Evolutionary conservation across 2,329 filamentous ascomycete genomes (phyloP), one percentile per base, ranked within the genome.

Genomic region (Fusarium coffeatum): DNA sequence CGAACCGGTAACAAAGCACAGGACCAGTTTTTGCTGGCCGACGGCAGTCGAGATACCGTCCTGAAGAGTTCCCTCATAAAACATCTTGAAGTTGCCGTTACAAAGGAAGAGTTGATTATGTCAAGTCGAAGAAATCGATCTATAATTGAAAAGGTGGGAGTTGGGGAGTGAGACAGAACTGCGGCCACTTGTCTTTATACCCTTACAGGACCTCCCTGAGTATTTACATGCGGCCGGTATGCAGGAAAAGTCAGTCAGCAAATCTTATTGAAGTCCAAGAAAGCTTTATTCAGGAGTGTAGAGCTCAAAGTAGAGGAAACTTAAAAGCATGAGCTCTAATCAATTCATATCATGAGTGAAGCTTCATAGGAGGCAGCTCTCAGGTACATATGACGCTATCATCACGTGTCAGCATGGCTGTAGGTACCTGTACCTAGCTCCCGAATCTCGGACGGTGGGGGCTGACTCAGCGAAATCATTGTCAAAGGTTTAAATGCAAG

Each of bases 1-100:
- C 83, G 71, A 79, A 93, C 93, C 91, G 76, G 89, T 88, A 32
- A 97, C 90, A 79, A 98, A 97, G 81, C 93, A 97, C 30, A 92
- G 87, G 1, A 98, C 92, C 20, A 92, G 85, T 80, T 95, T 97
- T 63, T 88, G 84, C 78, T 94, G 85, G 64, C 88, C 87, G 9
- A 98, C 85, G 15, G 94, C 93, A 22, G 88, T 84, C 32, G 87
- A 85, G 73, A 98, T 97, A 62, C 93, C 94, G 74, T 91, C 90
- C 74, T 97, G 92, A 22, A 98, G 81, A 65, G 89, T 89, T 20
- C 94, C 94, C 64, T 90, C 76, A 78, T 94, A 94, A 80, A 97
- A 98, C 90, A 97, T 94, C 43, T 18, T 42, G 64, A 41, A 28
- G 12, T 15, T 22, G 15, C 4, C 9, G 20, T 16, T 22, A 15